Evolutionary conservation across 1,139 yeast species (phyloP).

Genomic region (Geotrichum fermentans): DNA sequence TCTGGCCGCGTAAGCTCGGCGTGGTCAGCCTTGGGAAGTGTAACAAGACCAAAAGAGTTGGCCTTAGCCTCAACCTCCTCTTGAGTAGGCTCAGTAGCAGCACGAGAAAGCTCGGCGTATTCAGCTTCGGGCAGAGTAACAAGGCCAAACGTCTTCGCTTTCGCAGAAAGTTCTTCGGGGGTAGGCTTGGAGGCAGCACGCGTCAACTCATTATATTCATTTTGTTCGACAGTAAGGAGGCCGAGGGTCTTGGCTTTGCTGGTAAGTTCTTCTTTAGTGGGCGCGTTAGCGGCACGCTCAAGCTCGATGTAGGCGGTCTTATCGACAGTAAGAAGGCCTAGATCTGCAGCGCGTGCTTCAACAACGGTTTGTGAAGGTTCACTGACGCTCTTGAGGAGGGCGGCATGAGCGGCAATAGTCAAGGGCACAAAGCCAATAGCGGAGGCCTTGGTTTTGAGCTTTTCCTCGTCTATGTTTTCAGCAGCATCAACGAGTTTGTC

Average conservation of each 20-base stretch:
- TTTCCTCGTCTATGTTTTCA: slow-evolving; percentile 17
- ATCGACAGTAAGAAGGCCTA: slow-evolving; percentile 30
- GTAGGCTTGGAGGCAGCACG: slow-evolving; percentile 16
- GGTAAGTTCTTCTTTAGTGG: slow-evolving; percentile 29
- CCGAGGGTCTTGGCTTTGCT: slow-evolving; percentile 25
- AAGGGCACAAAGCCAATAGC: slow-evolving; percentile 42
- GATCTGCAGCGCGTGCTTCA: slow-evolving; percentile 35
- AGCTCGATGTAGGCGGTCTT: slow-evolving; percentile 28
- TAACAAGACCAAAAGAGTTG: slow-evolving; percentile 24
- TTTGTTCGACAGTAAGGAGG: slow-evolving; percentile 7
- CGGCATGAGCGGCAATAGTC: slow-evolving; percentile 35
- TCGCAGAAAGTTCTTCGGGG: slow-evolving; percentile 24
- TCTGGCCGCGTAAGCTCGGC: slow-evolving; percentile 13
- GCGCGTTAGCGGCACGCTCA: slow-evolving; percentile 22
- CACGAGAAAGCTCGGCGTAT: slow-evolving; percentile 13
- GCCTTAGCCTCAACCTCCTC: slow-evolving; percentile 37
- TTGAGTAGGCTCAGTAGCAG: slow-evolving; percentile 35
- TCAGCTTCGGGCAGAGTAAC: slow-evolving; percentile 26
- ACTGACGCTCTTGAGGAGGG: slow-evolving; percentile 25
- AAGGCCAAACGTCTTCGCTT: slow-evolving; percentile 24
- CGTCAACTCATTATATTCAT: slow-evolving; percentile 1
- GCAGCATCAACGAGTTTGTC: slow-evolving; percentile 12
- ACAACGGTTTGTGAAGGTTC: slow-evolving; percentile 30
- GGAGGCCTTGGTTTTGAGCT: slow-evolving; percentile 24
- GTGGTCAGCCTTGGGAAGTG: slow-evolving; percentile 25